Evolutionary conservation across 371 early-diverging fungal species (phyloP).

Genomic region (Lichtheimia ornata): DNA sequence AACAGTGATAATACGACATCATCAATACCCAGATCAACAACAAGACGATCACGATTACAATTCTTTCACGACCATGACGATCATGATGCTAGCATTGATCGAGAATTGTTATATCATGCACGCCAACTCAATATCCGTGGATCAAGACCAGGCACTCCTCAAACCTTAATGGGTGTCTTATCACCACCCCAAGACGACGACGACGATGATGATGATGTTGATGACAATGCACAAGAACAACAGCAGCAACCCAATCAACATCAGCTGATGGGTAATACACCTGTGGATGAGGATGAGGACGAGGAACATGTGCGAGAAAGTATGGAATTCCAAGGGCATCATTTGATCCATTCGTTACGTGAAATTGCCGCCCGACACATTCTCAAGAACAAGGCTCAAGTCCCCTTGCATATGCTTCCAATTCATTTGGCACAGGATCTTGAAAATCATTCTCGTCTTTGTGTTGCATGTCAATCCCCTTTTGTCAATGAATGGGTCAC

Average conservation of each 20-base stretch:
- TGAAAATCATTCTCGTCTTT: conserved; percentile 37
- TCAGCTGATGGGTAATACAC: background rate
- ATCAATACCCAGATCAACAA: conserved; percentile 9
- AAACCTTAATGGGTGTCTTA: conserved; percentile 4
- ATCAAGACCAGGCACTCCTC: conserved; percentile 28
- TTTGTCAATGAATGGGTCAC: conserved; percentile 68
- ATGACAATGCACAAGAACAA: background rate
- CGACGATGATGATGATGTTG: background rate
- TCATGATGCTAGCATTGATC: conserved; percentile 46
- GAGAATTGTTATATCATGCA: conserved; percentile 43
- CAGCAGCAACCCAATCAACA: no score
- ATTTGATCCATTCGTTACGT: conserved; percentile 31
- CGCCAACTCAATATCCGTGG: conserved; percentile 44
- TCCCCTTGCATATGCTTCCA: conserved; percentile 39
- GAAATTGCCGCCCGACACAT: conserved; percentile 37
- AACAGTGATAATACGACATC: background rate
- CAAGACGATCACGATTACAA: no score
- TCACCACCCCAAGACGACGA: conserved; percentile 6
- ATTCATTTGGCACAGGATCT: conserved; percentile 46
- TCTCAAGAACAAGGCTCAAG: conserved; percentile 14
- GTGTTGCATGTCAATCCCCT: conserved; percentile 50
- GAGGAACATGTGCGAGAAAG: background rate
- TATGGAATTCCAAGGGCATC: background rate
- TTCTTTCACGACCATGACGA: conserved; percentile 18
- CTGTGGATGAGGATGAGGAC: background rate